phyloP scores from a whole-genome alignment of 2,329 filamentous ascomycete genomes.

The Simplicillium sp. region DNA sequence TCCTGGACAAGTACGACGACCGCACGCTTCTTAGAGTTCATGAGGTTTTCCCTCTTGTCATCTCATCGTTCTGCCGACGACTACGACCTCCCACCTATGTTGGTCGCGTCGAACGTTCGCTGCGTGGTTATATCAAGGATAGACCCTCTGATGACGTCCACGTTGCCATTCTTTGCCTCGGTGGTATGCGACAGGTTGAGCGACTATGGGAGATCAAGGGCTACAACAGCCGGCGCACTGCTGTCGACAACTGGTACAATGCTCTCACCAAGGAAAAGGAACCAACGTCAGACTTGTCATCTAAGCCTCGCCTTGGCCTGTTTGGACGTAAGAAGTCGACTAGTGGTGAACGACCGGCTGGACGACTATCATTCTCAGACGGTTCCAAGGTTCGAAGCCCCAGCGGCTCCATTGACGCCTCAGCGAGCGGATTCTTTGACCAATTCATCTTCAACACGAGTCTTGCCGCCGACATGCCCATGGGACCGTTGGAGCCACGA shows the following conservation, averaged over 20 bases:
- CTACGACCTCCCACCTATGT: slow-evolving; percentile 56
- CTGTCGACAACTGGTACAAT: slow-evolving; percentile 52
- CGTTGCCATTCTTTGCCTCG: slow-evolving; percentile 48
- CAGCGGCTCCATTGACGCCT: slow-evolving; percentile 19
- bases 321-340: slow-evolving; percentile 50
- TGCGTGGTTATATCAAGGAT: slow-evolving; percentile 55
- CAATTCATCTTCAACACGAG: slow-evolving; percentile 49
- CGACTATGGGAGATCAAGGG: slow-evolving; percentile 58
- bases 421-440: slow-evolving; percentile 15
- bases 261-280: slow-evolving; percentile 33
- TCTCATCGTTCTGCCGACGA: slow-evolving; percentile 54
- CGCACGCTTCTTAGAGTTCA: slow-evolving; percentile 53
- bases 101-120: slow-evolving; percentile 50
- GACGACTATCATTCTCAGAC: slow-evolving; percentile 13
- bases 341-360: slow-evolving; percentile 13
- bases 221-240: slow-evolving; percentile 49
- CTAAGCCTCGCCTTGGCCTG: slow-evolving; percentile 40
- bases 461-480: slow-evolving; percentile 51
- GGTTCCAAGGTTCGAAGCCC: slow-evolving; percentile 15
- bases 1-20: slow-evolving; percentile 58
- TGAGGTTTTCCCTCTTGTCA: slow-evolving; percentile 53
- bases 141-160: slow-evolving; percentile 54
- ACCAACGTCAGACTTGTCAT: slow-evolving; percentile 33
- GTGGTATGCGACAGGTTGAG: slow-evolving; percentile 53
- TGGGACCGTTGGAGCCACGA: slow-evolving; percentile 43